Base-by-base conservation (phyloP, 108 stramenopile species). In the Cyclotella sp. region DNA sequence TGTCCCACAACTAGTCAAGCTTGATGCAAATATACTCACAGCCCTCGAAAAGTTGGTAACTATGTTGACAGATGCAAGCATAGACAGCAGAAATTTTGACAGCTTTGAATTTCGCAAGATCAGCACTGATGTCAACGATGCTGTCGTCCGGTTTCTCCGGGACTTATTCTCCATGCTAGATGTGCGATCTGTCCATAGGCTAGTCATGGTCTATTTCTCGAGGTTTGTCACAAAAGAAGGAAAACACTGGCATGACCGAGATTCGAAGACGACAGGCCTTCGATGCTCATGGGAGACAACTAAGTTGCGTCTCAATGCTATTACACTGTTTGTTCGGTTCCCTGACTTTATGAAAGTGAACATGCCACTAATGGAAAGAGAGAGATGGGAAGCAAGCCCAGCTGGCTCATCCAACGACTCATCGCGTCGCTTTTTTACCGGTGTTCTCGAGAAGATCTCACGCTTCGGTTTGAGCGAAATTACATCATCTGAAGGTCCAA, bases 61-160 rank as follows among this genome's bases (percentile, higher is more conserved):
- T 5, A 79, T 90, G 73, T 42, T 94, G 22, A 91, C 93, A n/a
- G 91, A 92, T 84, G 88, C 90, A 40, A 90, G 90, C 64, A 79
- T 96, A 9, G 90, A 96, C 75, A 86, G 84, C 55, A 80, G 92
- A 30, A 96, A 96, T 66, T 96, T 96, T 71, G 95, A 93, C 70
- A 84, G 88, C 24, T 89, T 86, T 75, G 89, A 92, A 65, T 90
- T 88, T 43, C 91, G 90, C 45, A 86, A 93, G 63, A 93, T 83
- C 16, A 88, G 91, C 63, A 88, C 90, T 52, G 93, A 92, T 73
- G 95, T 96, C n/a, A 96, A 96, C 70, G 93, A 96, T 57, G 89
- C 91, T 18, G 88, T 94, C 58, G 89, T 93, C 58, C 61, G 80
- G 34, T 94, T 94, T 67, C 53, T 96, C 26, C 82, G 93, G 8